A percentile compares a stretch with the other conserved stretches of the same genome.
Evolutionary conservation across 2,329 filamentous ascomycete genomes (phyloP).

Genomic region (Talaromyces marneffei): DNA sequence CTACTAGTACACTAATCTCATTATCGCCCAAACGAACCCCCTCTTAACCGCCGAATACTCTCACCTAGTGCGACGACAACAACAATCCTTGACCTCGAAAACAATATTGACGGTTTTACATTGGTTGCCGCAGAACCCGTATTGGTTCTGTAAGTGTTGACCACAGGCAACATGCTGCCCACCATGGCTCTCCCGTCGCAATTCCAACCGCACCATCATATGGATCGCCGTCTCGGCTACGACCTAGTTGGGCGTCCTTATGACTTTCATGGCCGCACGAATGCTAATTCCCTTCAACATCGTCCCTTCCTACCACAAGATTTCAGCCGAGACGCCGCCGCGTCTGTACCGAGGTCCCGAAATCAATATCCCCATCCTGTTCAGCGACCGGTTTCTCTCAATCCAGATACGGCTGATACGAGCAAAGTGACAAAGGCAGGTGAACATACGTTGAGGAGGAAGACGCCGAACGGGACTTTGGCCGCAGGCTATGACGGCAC

Average conservation of each 20-base stretch:
- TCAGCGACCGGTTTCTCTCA: constrained; percentile 30
- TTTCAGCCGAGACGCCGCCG: constrained; percentile 22
- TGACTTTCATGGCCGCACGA: constrained; percentile 24
- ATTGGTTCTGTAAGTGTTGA: constrained; percentile 2
- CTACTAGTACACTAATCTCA: constrained; percentile 16
- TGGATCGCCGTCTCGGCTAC: constrained; percentile 25
- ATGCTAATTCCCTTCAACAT: constrained; percentile 12
- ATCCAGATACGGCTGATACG: constrained; percentile 21
- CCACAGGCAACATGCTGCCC: constrained; percentile 41
- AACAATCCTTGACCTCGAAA: constrained; percentile 15
- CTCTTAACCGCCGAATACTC: neutral
- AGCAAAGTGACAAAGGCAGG: constrained; percentile 21
- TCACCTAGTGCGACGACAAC: neutral
- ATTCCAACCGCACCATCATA: constrained; percentile 38
- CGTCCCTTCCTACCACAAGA: constrained; percentile 23
- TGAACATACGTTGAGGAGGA: constrained; percentile 79
- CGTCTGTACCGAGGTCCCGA: constrained; percentile 28
- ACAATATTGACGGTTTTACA: neutral
- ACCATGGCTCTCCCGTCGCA: constrained; percentile 42
- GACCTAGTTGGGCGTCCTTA: constrained; percentile 29
- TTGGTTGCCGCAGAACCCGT: neutral
- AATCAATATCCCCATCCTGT: constrained; percentile 36
- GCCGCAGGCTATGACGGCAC: constrained; percentile 88
- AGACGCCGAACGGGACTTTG: constrained; percentile 90
- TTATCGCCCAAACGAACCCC: constrained; percentile 3